phyloP scores from a whole-genome alignment of 192 early-diverging fungal species.

The Coemansia sp. region DNA sequence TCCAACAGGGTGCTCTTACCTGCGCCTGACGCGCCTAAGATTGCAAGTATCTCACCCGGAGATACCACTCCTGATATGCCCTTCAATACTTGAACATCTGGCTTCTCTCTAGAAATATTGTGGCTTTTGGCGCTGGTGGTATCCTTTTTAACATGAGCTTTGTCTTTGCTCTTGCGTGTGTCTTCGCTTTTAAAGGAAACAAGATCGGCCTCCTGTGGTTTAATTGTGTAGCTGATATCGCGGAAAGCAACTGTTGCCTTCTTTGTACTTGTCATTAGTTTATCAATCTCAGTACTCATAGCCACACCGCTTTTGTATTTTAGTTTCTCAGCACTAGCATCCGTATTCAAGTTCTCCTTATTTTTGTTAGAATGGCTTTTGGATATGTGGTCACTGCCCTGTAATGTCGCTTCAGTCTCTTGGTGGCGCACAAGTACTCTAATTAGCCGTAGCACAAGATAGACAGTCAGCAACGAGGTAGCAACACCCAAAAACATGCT shows the following conservation, averaged over 20 bases:
- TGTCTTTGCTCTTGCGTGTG: background rate
- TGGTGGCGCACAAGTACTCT: slow-evolving; percentile 21
- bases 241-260: slow-evolving; percentile 43
- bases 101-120: background rate
- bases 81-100: slow-evolving; percentile 53
- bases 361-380: background rate
- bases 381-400: background rate
- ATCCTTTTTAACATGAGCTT: background rate
- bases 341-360: background rate
- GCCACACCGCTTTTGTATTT: background rate
- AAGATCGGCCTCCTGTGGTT: slow-evolving; percentile 21
- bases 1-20: slow-evolving; percentile 94
- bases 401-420: background rate
- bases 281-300: slow-evolving; percentile 18
- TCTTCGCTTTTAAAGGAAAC: slow-evolving; percentile 18
- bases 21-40: slow-evolving; percentile 91
- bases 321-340: background rate
- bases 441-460: slow-evolving; percentile 38
- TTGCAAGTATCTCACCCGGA: slow-evolving; percentile 88
- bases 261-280: slow-evolving; percentile 24
- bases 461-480: slow-evolving; percentile 48
- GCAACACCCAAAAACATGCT: slow-evolving; percentile 33
- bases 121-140: background rate
- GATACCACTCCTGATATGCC: slow-evolving; percentile 72
- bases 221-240: slow-evolving; percentile 42